Evolutionary conservation across 495 filamentous ascomycete species (phyloP).

Genomic region (Penicillium crystallinum): DNA sequence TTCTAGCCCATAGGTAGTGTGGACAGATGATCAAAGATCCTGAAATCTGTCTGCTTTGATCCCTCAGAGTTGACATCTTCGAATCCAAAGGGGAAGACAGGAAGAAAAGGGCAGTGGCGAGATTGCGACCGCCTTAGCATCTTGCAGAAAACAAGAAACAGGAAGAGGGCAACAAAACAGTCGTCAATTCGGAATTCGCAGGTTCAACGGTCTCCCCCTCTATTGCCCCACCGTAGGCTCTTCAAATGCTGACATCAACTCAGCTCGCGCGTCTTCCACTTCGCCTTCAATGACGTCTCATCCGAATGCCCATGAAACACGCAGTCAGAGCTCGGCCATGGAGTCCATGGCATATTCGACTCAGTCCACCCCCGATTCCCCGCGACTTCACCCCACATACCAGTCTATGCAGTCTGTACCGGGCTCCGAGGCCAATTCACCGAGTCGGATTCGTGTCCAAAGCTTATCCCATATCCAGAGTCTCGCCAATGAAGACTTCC

Average conservation of each 20-base stretch:
- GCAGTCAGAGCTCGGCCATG: background rate
- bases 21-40: too few species aligned
- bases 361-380: conserved; percentile 46
- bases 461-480: conserved; percentile 86
- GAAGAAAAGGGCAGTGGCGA: too few species aligned
- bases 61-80: too few species aligned
- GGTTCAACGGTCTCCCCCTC: too few species aligned
- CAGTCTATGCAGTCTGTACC: conserved; percentile 46
- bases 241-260: conserved; percentile 38
- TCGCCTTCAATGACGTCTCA: conserved; percentile 32
- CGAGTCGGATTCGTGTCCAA: conserved; percentile 73
- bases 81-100: too few species aligned
- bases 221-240: conserved; percentile 37
- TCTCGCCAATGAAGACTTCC: conserved; percentile 70
- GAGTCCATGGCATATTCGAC: conserved; percentile 13
- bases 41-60: too few species aligned
- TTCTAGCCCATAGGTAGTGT: background rate
- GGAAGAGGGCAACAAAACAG: too few species aligned
- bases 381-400: conserved; percentile 48
- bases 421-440: conserved; percentile 57
- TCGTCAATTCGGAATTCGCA: too few species aligned
- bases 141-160: too few species aligned
- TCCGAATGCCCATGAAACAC: conserved; percentile 19
- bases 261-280: conserved; percentile 25
- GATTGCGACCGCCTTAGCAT: too few species aligned